phyloP scores from a whole-genome alignment of 495 filamentous ascomycete genomes.

The Poronia punctata region DNA sequence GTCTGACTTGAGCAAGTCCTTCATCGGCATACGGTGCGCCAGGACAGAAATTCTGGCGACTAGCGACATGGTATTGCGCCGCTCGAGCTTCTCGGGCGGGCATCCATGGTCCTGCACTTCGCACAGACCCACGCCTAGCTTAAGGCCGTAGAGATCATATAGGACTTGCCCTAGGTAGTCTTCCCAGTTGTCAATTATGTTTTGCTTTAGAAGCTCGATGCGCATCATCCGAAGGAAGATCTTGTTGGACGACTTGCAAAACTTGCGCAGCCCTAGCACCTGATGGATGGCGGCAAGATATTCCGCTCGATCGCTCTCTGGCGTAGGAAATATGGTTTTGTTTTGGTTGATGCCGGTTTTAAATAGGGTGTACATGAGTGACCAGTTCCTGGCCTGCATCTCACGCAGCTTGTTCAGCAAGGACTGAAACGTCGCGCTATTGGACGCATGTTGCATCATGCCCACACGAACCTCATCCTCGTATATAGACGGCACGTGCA shows the following conservation, averaged over 20 bases:
- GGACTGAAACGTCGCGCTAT: slow-evolving; percentile 32
- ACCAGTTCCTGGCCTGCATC: slow-evolving; percentile 85
- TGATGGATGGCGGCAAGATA: slow-evolving; percentile 74
- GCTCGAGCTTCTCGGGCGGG: slow-evolving; percentile 65
- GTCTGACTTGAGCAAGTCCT: slow-evolving; percentile 84
- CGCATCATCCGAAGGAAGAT: slow-evolving; percentile 85
- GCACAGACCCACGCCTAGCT: slow-evolving; percentile 60
- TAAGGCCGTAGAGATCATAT: slow-evolving; percentile 82
- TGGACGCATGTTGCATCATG: slow-evolving; percentile 41
- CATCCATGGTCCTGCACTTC: slow-evolving; percentile 71
- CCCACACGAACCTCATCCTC: slow-evolving; percentile 77
- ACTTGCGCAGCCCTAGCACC: slow-evolving; percentile 75
- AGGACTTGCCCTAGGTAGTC: slow-evolving; percentile 77
- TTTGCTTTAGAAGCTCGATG: slow-evolving; percentile 62
- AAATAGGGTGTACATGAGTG: slow-evolving; percentile 64
- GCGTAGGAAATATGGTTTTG: slow-evolving; percentile 49
- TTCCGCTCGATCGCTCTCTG: slow-evolving; percentile 62
- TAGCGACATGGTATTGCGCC: slow-evolving; percentile 65
- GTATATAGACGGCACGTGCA: slow-evolving; percentile 71
- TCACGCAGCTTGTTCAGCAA: slow-evolving; percentile 73
- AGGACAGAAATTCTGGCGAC: slow-evolving; percentile 76
- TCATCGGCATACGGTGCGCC: slow-evolving; percentile 77
- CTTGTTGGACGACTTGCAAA: slow-evolving; percentile 78
- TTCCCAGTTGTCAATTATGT: slow-evolving; percentile 62
- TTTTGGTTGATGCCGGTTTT: slow-evolving; percentile 69